These are phyloP conservation scores for Boletus rubroflammeus DNA, from an alignment of 768 basidiomycete species.

Conservation along the genomic window DNA sequence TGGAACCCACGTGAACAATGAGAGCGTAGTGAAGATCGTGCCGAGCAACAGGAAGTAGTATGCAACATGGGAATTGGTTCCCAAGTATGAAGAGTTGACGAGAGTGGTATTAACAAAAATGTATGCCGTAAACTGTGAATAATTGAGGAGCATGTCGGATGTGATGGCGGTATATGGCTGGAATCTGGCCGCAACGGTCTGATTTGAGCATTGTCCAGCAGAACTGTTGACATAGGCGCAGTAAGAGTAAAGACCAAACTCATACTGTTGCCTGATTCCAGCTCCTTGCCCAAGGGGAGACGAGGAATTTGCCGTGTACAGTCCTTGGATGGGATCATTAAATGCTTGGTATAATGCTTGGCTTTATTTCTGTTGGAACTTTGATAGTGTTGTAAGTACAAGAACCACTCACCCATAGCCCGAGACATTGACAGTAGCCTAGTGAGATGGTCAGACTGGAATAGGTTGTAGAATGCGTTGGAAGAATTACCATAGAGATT, in stretches of 20 bases:
- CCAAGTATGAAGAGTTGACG: conserved; percentile 57
- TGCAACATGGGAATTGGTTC: conserved; percentile 60
- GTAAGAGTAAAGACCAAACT: conserved; percentile 78
- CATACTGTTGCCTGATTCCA: conserved; percentile 69
- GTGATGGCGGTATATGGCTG: conserved; percentile 62
- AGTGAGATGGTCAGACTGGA: conserved; percentile 16
- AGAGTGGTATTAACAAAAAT: conserved; percentile 56
- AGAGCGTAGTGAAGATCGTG: conserved; percentile 60
- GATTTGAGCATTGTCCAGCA: conserved; percentile 62
- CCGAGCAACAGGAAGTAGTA: conserved; percentile 76
- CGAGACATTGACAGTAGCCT: conserved; percentile 71
- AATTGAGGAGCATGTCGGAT: conserved; percentile 66
- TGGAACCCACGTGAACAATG: conserved; percentile 59
- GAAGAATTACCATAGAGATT: conserved; percentile 62
- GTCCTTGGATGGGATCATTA: conserved; percentile 53
- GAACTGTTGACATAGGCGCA: conserved; percentile 66
- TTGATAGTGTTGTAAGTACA: not conserved
- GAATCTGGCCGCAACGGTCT: conserved; percentile 55
- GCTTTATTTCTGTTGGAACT: conserved; percentile 31
- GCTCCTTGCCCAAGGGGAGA: conserved; percentile 51
- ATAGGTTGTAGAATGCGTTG: not conserved
- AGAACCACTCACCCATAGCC: conserved; percentile 55
- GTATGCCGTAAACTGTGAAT: conserved; percentile 49
- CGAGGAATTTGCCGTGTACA: conserved; percentile 66
- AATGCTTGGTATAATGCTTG: conserved; percentile 47